Evolutionary conservation across 1,139 yeast genomes (phyloP).

Genomic region (Geotrichum carabidarum): DNA sequence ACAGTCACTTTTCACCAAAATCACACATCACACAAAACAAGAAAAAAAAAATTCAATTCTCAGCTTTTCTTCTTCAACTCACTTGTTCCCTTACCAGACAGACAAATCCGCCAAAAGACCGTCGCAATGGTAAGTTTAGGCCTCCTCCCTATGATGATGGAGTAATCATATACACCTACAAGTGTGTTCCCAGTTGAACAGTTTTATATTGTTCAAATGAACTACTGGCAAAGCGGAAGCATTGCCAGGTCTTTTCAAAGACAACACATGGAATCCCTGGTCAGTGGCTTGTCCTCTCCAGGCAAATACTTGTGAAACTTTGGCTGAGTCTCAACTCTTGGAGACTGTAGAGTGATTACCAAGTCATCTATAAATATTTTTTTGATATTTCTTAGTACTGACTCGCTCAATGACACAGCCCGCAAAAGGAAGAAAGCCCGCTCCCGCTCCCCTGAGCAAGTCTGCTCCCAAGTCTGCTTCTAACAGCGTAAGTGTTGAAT

Average conservation of each 20-base stretch:
- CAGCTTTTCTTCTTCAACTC: background rate
- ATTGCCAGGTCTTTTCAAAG: background rate
- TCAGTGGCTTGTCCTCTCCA: background rate
- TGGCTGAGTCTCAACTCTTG: conserved; percentile 21
- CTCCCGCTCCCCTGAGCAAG: conserved; percentile 78
- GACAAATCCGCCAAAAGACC: background rate
- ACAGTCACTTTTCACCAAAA: background rate
- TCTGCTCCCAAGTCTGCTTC: conserved; percentile 38
- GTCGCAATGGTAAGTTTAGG: conserved; percentile 22
- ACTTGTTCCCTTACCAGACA: conserved; percentile 8
- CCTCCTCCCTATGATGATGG: conserved; percentile 22
- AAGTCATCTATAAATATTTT: conserved; percentile 13
- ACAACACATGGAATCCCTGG: conserved; percentile 5
- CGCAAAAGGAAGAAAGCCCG: conserved; percentile 70
- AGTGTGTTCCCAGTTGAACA: conserved; percentile 12
- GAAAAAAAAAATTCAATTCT: background rate
- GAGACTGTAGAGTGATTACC: conserved; percentile 37
- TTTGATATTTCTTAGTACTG: conserved; percentile 29
- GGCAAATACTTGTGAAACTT: conserved; percentile 12
- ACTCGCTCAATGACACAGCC: conserved; percentile 76
- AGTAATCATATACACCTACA: conserved; percentile 20
- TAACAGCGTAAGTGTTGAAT: conserved; percentile 28
- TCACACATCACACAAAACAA: background rate
- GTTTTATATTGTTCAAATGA: background rate
- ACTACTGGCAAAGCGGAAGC: background rate